Conservation (phyloP, 768 basidiomycete genomes). For the Mycena capillaripes region DNA sequence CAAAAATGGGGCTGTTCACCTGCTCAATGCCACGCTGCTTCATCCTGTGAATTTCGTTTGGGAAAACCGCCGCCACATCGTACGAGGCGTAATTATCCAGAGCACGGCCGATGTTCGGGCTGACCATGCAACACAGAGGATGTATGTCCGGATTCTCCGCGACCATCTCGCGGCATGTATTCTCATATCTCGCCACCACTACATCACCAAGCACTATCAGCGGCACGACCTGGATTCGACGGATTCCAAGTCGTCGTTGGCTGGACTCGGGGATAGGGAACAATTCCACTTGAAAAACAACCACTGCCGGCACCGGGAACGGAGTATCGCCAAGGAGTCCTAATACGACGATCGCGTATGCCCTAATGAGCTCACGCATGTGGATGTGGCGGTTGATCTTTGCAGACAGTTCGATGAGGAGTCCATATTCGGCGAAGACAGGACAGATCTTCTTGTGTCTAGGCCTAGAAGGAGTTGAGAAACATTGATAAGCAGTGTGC, state of each 20-base stretch:
- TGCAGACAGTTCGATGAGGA: not conserved
- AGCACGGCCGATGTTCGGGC: not conserved
- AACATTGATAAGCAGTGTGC: not conserved
- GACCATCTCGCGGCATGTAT: not conserved
- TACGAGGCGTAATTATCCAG: not conserved
- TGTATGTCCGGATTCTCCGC: not conserved
- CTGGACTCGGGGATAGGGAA: not conserved
- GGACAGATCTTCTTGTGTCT: not conserved
- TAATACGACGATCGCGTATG: not conserved
- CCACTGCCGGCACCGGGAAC: not conserved
- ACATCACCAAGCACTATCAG: not conserved
- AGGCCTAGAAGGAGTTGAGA: not conserved
- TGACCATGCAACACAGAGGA: not conserved
- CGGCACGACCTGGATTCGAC: not conserved
- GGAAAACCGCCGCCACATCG: not conserved
- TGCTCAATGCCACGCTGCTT: not conserved
- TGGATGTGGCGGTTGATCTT: constrained; percentile 1
- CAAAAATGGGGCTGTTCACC: not conserved
- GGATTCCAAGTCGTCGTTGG: not conserved
- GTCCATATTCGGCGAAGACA: not conserved
- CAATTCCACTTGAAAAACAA: not conserved
- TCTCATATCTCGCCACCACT: not conserved
- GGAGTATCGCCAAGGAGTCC: not conserved
- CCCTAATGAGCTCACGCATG: not conserved
- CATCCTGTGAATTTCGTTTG: not conserved